Evolutionary conservation across 768 basidiomycete genomes (phyloP), one percentile per base, ranked within the genome.

Genomic region (Leccinum incarnatum): DNA sequence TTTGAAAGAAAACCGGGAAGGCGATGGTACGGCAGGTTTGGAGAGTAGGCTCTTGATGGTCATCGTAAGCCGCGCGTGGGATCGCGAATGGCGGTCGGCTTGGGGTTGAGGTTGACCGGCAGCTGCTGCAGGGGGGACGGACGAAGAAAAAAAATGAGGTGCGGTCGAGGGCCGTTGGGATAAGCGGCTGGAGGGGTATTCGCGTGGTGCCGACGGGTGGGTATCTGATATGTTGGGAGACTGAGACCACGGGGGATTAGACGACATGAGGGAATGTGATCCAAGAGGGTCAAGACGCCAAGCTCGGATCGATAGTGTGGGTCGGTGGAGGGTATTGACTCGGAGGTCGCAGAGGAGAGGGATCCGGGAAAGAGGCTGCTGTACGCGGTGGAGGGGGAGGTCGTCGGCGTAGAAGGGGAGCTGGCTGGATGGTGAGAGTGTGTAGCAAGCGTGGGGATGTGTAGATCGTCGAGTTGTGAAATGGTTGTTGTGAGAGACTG

Each of bases 11-110:
- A 65, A 49, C 1, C 67, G 65, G 1, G 71, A 62, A 21, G 67
- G 60, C 0, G 69, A 70, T 0, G 62, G 60, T 25, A 25, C 25
- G 25, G 25, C 25, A 25, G 25, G 25, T 25, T 72, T 77, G 2
- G 70, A 67, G 12, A 79, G 65, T 1, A 79, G 66, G 11, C 68
- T 72, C 66, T 76, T 77, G 50, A 78, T 72, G 40, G 60, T 66
- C 37, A 62, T 29, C 3, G 68, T 47, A 10, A 73, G 30, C 10
- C 67, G 60, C 10, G 70, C 64, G 21, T 60, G 55, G 21, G 60
- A 54, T n/a, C 57, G 60, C 1, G 53, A 47, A 10, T 61, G 65
- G 15, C 57, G 47, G 37, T 67, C 66, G 10, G 17, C 4, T 27
- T 50, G 36, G 15, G n/a, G 3, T 42, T 42, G 40, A 42, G 3